Percentiles rank a stretch among this genome's conserved stretches.
Conservation (phyloP, 2,329 filamentous ascomycete species). For the Penicillium paneum region DNA sequence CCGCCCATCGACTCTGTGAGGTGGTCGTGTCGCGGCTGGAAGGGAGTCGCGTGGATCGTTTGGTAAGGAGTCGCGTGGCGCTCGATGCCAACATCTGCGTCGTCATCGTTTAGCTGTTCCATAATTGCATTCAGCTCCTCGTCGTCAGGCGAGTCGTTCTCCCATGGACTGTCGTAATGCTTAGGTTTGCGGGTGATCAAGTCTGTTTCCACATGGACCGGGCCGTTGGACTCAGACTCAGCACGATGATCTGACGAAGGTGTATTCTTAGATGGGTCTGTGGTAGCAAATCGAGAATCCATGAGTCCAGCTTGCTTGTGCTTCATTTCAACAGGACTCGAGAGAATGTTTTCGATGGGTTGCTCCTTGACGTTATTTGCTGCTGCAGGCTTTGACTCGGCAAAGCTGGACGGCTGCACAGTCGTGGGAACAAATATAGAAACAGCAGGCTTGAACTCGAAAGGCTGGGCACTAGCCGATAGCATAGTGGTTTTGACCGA, state of each 20-base stretch:
- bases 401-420: conserved; percentile 14
- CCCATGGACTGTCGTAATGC: conserved; percentile 12
- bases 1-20: conserved; percentile 42
- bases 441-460: conserved; percentile 50
- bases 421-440: conserved; percentile 28
- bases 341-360: conserved; percentile 4
- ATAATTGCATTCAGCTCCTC: conserved; percentile 90
- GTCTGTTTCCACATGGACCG: not conserved
- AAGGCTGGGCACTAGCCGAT: conserved; percentile 69
- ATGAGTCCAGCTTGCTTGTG: conserved; percentile 28
- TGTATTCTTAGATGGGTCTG: conserved; percentile 26
- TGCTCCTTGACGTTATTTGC: conserved; percentile 16
- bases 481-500: conserved; percentile 53
- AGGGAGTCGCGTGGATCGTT: conserved; percentile 7
- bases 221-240: conserved; percentile 6
- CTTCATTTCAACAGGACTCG: conserved; percentile 3
- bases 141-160: conserved; percentile 37
- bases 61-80: conserved; percentile 46
- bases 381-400: conserved; percentile 9
- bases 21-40: conserved; percentile 11
- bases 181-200: not conserved
- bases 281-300: conserved; percentile 36
- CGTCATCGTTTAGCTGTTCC: conserved; percentile 71
- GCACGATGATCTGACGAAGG: not conserved
- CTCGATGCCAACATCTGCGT: conserved; percentile 72